Conservation (phyloP, 208 protist species). For the Strigomonas culicis region DNA sequence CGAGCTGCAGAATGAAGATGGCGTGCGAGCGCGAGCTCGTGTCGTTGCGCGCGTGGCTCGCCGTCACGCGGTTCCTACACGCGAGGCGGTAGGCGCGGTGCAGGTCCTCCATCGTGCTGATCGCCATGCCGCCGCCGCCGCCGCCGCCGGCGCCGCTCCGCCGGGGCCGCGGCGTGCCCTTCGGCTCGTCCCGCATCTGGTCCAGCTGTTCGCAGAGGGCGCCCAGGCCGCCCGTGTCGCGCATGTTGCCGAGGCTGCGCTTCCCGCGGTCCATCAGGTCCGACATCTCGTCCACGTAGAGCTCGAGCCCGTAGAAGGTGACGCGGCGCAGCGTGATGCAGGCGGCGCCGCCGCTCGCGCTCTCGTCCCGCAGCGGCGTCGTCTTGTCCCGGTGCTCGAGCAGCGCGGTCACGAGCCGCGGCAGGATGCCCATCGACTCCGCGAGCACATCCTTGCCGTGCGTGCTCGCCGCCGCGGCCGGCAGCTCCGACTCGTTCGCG, state of each 20-base stretch:
- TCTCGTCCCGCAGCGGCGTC: slow-evolving; percentile 30
- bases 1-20: slow-evolving; percentile 81
- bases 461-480: slow-evolving; percentile 10
- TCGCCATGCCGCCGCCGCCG: slow-evolving; percentile 46
- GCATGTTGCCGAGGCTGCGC: slow-evolving; percentile 47
- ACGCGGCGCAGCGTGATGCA: slow-evolving; percentile 55
- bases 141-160: slow-evolving; percentile 5
- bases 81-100: slow-evolving; percentile 59
- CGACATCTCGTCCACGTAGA: slow-evolving; percentile 83
- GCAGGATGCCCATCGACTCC: slow-evolving; percentile 67
- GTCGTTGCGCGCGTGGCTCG: slow-evolving; percentile 64
- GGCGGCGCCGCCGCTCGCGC: slow-evolving; percentile 1
- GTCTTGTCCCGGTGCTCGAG: slow-evolving; percentile 64
- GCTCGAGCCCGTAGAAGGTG: slow-evolving; percentile 80
- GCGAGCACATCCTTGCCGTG: slow-evolving; percentile 5
- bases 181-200: slow-evolving; percentile 21
- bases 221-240: slow-evolving; percentile 68
- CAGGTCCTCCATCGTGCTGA: slow-evolving; percentile 63
- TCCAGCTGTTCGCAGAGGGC: slow-evolving; percentile 67
- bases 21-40: slow-evolving; percentile 85
- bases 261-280: slow-evolving; percentile 79
- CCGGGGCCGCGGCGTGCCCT: slow-evolving; percentile 20
- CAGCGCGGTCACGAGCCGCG: slow-evolving; percentile 69
- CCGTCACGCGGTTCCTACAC: slow-evolving; percentile 72
- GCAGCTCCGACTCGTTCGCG: slow-evolving; percentile 2